phyloP scores from a whole-genome alignment of 805 yeast species.

The Cyberlindnera mycetangii region DNA sequence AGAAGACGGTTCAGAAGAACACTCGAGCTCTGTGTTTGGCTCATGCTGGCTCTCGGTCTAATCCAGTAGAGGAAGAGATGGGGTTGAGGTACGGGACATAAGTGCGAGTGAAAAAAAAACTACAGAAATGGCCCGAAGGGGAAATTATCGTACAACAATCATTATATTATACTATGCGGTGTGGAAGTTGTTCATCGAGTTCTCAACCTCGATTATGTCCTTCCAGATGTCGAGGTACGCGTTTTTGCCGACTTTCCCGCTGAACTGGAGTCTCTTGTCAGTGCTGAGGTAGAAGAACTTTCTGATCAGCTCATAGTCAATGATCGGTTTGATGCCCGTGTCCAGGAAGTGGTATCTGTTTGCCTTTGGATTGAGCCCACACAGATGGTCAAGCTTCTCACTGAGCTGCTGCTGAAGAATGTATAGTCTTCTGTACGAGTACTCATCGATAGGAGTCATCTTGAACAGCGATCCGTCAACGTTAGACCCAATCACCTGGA shows the following conservation, averaged over 20 bases:
- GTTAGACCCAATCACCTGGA: conserved; percentile 68
- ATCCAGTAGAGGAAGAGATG: not conserved
- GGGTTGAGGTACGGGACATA: too few relatives aligned
- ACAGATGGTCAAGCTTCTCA: conserved; percentile 68
- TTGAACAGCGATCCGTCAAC: conserved; percentile 77
- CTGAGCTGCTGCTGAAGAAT: conserved; percentile 83
- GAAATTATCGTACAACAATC: not conserved
- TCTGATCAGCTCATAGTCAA: conserved; percentile 59
- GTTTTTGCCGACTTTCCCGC: conserved; percentile 56
- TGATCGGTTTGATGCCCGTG: conserved; percentile 55
- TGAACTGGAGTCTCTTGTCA: conserved; percentile 51
- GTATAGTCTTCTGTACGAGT: conserved; percentile 74
- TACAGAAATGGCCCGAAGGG: not conserved
- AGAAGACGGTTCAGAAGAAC: conserved; percentile 67
- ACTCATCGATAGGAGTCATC: conserved; percentile 72
- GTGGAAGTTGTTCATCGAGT: conserved; percentile 29
- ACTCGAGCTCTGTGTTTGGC: conserved; percentile 37
- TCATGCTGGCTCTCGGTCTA: not conserved
- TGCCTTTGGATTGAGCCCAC: conserved; percentile 77
- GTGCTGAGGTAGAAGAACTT: conserved; percentile 53
- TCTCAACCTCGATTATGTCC: conserved; percentile 59
- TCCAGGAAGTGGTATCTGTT: conserved; percentile 33
- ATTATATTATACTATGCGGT: not conserved
- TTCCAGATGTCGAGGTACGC: conserved; percentile 62
- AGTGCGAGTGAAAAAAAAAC: not conserved